Conservation (phyloP, 1,284 basidiomycete genomes). For the Leccinum pachyderme region DNA sequence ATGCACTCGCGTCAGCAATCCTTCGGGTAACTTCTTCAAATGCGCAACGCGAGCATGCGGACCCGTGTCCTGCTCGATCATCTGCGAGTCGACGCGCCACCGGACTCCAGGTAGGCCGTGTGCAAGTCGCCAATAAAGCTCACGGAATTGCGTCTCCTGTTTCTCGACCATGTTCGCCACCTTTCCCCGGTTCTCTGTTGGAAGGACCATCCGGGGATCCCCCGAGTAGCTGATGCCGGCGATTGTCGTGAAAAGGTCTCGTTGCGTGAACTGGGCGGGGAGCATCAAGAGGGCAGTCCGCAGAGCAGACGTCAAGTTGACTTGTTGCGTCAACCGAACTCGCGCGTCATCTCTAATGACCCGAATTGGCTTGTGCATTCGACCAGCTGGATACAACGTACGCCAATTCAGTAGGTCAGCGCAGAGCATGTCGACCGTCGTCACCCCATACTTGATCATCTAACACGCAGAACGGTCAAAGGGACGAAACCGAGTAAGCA, state of each 20-base stretch:
- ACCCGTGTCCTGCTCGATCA: slow-evolving; percentile 70
- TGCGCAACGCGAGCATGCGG: slow-evolving; percentile 68
- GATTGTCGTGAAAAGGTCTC: slow-evolving; percentile 82
- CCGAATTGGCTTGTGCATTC: slow-evolving; percentile 96
- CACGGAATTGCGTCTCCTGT: slow-evolving; percentile 81
- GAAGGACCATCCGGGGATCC: slow-evolving; percentile 92
- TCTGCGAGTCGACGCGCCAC: slow-evolving; percentile 52
- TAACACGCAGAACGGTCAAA: slow-evolving; percentile 32
- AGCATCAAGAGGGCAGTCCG: slow-evolving; percentile 78
- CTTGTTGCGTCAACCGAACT: slow-evolving; percentile 88
- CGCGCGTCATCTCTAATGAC: slow-evolving; percentile 87
- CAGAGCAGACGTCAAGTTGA: slow-evolving; percentile 89
- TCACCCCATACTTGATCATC: slow-evolving; percentile 98
- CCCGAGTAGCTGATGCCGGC: slow-evolving; percentile 86
- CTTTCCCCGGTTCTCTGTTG: slow-evolving; percentile 93
- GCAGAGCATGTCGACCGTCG: slow-evolving; percentile 86
- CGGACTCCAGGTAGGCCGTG: slow-evolving; percentile 74
- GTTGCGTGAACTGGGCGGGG: slow-evolving; percentile 73
- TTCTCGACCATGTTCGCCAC: slow-evolving; percentile 89
- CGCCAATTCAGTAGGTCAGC: slow-evolving; percentile 92
- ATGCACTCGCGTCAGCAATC: slow-evolving; percentile 56
- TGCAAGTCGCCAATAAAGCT: slow-evolving; percentile 81
- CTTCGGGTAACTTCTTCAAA: slow-evolving; percentile 64
- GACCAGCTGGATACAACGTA: slow-evolving; percentile 89
- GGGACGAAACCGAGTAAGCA: not conserved